Conservation (phyloP, 805 yeast genomes). For the Lachancea quebecensis region DNA sequence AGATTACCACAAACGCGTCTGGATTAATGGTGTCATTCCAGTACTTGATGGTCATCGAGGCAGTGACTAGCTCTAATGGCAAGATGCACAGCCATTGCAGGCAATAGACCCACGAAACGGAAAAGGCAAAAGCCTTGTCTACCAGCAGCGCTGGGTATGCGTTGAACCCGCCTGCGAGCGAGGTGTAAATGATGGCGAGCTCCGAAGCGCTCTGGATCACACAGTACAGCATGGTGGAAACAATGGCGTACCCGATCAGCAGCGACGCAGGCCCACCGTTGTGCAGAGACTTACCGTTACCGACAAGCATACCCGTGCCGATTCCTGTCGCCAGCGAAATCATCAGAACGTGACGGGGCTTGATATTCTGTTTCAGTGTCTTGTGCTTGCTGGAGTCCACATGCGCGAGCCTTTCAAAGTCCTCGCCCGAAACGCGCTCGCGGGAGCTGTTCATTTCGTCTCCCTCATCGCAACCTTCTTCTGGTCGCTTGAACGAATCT, state of each 20-base stretch:
- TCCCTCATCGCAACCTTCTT: constrained; percentile 4
- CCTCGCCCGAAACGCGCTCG: background rate
- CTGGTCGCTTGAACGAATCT: constrained; percentile 21
- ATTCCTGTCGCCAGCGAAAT: constrained; percentile 82
- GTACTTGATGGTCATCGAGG: constrained; percentile 52
- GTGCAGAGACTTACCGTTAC: constrained; percentile 43
- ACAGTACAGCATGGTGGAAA: constrained; percentile 51
- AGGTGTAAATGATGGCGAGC: constrained; percentile 52
- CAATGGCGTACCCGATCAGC: constrained; percentile 49
- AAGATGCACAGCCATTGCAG: constrained; percentile 58
- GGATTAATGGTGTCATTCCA: constrained; percentile 50
- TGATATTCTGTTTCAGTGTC: constrained; percentile 28
- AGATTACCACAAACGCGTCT: constrained; percentile 51
- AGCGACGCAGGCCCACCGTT: constrained; percentile 43
- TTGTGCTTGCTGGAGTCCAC: constrained; percentile 6
- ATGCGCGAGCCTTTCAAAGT: background rate
- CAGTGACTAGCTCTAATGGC: constrained; percentile 59
- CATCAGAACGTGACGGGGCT: constrained; percentile 52
- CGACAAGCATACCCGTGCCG: constrained; percentile 67
- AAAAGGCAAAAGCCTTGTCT: constrained; percentile 52
- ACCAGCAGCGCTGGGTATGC: constrained; percentile 48
- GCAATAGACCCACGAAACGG: constrained; percentile 57
- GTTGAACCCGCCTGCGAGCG: constrained; percentile 57
- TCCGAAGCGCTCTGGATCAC: constrained; percentile 60
- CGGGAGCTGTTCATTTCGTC: background rate